A percentile compares a stretch with the other conserved stretches of the same genome.
phyloP scores from a whole-genome alignment of 345 rosid species.

The Melaleuca alternifolia region DNA sequence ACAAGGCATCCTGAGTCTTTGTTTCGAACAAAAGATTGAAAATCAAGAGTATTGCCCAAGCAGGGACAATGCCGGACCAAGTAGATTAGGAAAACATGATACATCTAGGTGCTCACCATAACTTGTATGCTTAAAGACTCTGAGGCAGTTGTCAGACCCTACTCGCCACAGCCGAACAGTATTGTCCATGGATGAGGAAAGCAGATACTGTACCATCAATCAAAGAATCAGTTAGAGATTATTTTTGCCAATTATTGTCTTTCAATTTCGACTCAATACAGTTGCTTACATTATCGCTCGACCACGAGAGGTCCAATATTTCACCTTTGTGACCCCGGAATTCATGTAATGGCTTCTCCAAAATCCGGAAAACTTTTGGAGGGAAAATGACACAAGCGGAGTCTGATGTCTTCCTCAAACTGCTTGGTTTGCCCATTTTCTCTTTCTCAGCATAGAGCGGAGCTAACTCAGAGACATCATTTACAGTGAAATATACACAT shows the following conservation, averaged over 20 bases:
- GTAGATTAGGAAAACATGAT: neutral
- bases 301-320: conserved; percentile 76
- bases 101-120: conserved; percentile 35
- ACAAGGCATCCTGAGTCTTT: neutral
- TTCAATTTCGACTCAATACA: neutral
- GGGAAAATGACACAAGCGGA: conserved; percentile 80
- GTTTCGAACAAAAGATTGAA: neutral
- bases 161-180: conserved; percentile 78
- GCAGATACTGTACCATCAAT: conserved; percentile 51
- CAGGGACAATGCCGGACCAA: neutral
- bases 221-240: neutral
- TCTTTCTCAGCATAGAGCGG: conserved; percentile 51
- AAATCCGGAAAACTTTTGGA: conserved; percentile 61
- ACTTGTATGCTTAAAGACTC: conserved; percentile 60
- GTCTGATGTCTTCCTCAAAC: conserved; percentile 52
- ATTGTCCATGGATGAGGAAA: conserved; percentile 70
- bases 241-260: neutral
- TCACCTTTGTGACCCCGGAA: conserved; percentile 56
- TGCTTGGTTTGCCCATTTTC: conserved; percentile 32
- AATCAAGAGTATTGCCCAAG: neutral
- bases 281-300: conserved; percentile 57
- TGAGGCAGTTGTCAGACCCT: conserved; percentile 46
- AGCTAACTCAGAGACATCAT: conserved; percentile 54
- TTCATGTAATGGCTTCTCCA: conserved; percentile 68
- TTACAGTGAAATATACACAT: conserved; percentile 66